phyloP scores from a whole-genome alignment of 2,329 filamentous ascomycete genomes.

The Colletotrichum sp. region DNA sequence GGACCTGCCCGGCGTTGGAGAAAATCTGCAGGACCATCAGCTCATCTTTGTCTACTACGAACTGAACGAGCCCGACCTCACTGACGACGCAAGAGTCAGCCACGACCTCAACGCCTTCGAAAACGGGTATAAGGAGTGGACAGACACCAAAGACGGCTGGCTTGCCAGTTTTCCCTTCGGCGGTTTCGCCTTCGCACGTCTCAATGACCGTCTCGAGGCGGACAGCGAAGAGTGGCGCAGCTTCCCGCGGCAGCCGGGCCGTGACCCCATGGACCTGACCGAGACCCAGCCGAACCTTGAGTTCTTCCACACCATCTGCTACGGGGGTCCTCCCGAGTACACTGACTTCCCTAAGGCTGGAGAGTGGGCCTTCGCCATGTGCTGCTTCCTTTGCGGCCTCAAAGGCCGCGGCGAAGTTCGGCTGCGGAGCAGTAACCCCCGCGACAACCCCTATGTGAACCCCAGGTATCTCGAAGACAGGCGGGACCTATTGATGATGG shows the following conservation, averaged over 20 bases:
- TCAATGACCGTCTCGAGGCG: background rate
- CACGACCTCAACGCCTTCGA: background rate
- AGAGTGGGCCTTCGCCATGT: background rate
- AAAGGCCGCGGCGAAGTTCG: background rate
- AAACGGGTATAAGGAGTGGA: background rate
- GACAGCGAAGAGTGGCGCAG: background rate
- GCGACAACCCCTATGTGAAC: background rate
- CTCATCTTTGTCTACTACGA: background rate
- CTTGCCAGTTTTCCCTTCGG: background rate
- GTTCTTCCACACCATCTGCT: background rate
- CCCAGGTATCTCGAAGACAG: background rate
- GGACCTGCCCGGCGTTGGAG: constrained; percentile 54
- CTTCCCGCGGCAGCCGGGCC: background rate
- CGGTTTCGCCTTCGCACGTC: background rate
- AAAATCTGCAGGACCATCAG: constrained; percentile 44
- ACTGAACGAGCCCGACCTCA: background rate
- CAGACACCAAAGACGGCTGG: background rate
- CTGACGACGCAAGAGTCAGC: background rate
- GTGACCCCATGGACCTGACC: background rate
- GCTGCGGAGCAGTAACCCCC: background rate
- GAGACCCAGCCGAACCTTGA: background rate
- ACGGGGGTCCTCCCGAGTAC: background rate
- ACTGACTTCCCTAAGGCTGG: background rate
- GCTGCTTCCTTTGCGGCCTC: background rate
- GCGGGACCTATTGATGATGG: background rate